Percentiles rank a stretch among this genome's conserved stretches.
Conservation (phyloP, 2,329 filamentous ascomycete species). For the Cladosporium colombiae region DNA sequence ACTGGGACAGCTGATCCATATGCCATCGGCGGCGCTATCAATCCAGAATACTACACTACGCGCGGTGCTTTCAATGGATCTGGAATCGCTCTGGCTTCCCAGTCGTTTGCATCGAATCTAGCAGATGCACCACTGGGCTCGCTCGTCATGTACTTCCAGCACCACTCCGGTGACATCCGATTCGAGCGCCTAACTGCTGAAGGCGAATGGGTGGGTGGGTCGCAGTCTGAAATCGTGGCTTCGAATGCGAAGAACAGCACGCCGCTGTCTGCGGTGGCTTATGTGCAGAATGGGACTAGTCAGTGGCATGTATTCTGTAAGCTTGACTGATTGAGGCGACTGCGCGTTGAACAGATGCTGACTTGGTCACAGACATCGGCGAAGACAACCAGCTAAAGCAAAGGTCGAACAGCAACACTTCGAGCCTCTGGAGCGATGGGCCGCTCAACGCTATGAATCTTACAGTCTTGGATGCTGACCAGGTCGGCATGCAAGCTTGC, state of each 20-base stretch:
- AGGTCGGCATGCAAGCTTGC: slow-evolving; percentile 42
- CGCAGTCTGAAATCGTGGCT: slow-evolving; percentile 41
- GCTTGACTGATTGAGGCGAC: background rate
- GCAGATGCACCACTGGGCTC: slow-evolving; percentile 38
- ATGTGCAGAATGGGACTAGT: slow-evolving; percentile 38
- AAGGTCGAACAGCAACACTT: slow-evolving; percentile 40
- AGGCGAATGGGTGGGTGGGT: slow-evolving; percentile 44
- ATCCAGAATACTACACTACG: slow-evolving; percentile 41
- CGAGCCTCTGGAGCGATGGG: slow-evolving; percentile 44
- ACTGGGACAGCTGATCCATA: slow-evolving; percentile 25
- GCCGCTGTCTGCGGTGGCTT: slow-evolving; percentile 47
- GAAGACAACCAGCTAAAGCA: slow-evolving; percentile 43
- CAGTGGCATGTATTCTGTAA: slow-evolving; percentile 39
- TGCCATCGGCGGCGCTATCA: slow-evolving; percentile 43
- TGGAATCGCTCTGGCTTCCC: slow-evolving; percentile 48
- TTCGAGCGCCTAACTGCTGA: slow-evolving; percentile 41
- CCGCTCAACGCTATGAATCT: slow-evolving; percentile 36
- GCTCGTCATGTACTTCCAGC: slow-evolving; percentile 49
- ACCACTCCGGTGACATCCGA: slow-evolving; percentile 45
- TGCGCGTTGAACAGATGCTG: background rate
- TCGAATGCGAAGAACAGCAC: slow-evolving; percentile 47
- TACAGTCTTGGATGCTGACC: slow-evolving; percentile 34
- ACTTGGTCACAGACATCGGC: slow-evolving; percentile 39
- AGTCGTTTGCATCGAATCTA: slow-evolving; percentile 40
- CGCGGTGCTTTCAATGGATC: slow-evolving; percentile 51